Conservation (phyloP, 2,329 filamentous ascomycete genomes). For the Annulohypoxylon truncatum region DNA sequence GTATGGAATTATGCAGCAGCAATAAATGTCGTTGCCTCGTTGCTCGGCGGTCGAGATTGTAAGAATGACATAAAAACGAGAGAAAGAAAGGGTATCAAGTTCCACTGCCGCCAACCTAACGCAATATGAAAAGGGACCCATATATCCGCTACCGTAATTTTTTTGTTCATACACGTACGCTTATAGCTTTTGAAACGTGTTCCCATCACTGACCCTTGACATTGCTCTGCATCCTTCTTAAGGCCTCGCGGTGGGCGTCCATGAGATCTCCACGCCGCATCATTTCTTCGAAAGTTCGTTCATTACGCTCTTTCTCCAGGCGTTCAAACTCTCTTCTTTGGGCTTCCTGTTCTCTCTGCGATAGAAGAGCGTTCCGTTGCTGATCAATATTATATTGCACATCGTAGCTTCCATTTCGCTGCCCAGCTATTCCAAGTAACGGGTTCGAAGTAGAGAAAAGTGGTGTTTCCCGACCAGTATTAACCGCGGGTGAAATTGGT, state of each 20-base stretch:
- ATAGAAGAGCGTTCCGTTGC: slow-evolving; percentile 67
- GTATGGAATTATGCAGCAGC: not conserved
- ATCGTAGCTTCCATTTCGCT: slow-evolving; percentile 53
- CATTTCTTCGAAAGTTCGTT: slow-evolving; percentile 75
- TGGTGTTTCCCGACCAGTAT: slow-evolving; percentile 54
- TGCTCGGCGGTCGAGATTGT: not conserved
- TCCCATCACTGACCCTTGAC: slow-evolving; percentile 50
- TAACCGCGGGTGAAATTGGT: slow-evolving; percentile 47
- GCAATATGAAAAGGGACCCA: slow-evolving; percentile 14
- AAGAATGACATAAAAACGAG: slow-evolving; percentile 18
- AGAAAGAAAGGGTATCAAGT: slow-evolving; percentile 43
- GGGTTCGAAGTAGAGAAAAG: slow-evolving; percentile 49
- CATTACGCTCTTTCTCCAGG: slow-evolving; percentile 66
- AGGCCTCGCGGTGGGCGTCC: slow-evolving; percentile 80
- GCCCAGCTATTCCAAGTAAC: slow-evolving; percentile 37
- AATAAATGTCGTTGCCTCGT: not conserved
- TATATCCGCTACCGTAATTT: slow-evolving; percentile 25
- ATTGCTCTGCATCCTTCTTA: slow-evolving; percentile 79
- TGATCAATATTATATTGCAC: slow-evolving; percentile 63
- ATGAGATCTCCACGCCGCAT: slow-evolving; percentile 82
- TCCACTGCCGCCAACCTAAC: slow-evolving; percentile 15
- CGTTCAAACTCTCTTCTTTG: slow-evolving; percentile 69
- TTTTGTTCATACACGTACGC: slow-evolving; percentile 4
- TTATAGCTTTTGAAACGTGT: not conserved
- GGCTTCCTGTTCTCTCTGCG: slow-evolving; percentile 72